Conservation (phyloP, 371 early-diverging fungal genomes). For the Dinochytrium kinnereticum region DNA sequence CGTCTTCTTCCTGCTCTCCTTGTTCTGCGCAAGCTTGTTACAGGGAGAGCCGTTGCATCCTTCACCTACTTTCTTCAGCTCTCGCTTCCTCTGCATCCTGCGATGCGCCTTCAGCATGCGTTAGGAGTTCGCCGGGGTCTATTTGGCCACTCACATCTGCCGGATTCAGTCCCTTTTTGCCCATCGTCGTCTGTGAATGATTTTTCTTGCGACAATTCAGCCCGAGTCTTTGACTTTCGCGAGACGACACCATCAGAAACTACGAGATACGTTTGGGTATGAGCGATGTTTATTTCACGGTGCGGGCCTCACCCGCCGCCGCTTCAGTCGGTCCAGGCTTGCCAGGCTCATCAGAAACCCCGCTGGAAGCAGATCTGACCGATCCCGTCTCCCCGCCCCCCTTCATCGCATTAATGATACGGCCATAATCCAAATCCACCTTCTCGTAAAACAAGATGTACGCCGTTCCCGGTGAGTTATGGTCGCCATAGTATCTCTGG, state of each 20-base stretch:
- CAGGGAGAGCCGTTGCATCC: too few species aligned
- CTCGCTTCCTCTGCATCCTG: neutral
- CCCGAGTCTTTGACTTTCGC: too few species aligned
- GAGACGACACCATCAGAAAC: too few species aligned
- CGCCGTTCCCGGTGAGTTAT: conserved; percentile 47
- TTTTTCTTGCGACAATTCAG: too few species aligned
- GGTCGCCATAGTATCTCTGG: conserved; percentile 53
- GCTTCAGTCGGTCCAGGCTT: neutral
- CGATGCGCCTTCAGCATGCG: neutral
- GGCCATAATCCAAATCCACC: conserved; percentile 26
- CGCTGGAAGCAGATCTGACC: neutral
- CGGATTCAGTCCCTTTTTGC: conserved; percentile 2
- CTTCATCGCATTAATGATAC: neutral
- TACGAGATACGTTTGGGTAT: too few species aligned
- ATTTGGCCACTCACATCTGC: neutral
- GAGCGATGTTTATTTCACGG: too few species aligned
- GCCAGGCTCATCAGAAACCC: neutral
- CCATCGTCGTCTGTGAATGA: neutral
- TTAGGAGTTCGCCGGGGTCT: neutral
- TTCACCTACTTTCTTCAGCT: conserved; percentile 4
- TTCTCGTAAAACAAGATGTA: conserved; percentile 55
- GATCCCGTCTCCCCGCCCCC: neutral
- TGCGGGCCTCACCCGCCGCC: too few species aligned
- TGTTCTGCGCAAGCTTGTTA: neutral
- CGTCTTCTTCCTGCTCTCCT: neutral